Base-by-base conservation (phyloP, 352 stramenopile genomes). In the Pythium monospermum region DNA sequence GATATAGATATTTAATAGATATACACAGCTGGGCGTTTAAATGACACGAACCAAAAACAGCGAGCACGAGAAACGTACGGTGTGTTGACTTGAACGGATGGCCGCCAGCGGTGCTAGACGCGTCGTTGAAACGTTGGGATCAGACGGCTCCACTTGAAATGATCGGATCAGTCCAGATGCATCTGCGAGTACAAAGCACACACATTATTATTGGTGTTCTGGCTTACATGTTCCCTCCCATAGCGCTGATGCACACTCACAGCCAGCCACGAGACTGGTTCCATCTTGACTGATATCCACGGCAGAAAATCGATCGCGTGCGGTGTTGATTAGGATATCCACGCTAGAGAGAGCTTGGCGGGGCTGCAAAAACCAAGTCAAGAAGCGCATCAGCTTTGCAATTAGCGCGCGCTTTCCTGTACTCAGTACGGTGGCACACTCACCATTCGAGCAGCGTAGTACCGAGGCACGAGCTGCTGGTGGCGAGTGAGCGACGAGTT, bases 221-320 rank as follows among this genome's bases (percentile, higher is more conserved):
- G 30, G 8, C 30, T 7, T 15, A 35, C 15, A 15, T 15, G 30
- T 33, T 19, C 33, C 4, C 23, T 37, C 36, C 41, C n/a, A 2
- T 47, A 26, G 16, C 25, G 25, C 12, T 49, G 33, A 1, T 33
- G n/a, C 15, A n/a, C 4, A 49, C 55, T 6, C 48, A 62, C 55
- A 53, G 8, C 47, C 55, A 22, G 57, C 11, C 32, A 38, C 27
- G 10, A 59, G 5, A 12, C 16, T 52, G 12, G 51, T 52, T 1
- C 31, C 37, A 22, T 42, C 40, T 4, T 38, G 21, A 27, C 32
- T 50, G 13, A 59, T 33, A 7, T 59, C 42, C 31, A 59, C 39
- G 3, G 51, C 32, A 1, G 51, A 22, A 19, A 59, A 52, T 19
- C 51, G 41, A 30, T 59, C 51, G n/a, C 42, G 31, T 2, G 41